Base-by-base conservation (phyloP, 176 grass and related monocot genomes). In the Areca catechu region DNA sequence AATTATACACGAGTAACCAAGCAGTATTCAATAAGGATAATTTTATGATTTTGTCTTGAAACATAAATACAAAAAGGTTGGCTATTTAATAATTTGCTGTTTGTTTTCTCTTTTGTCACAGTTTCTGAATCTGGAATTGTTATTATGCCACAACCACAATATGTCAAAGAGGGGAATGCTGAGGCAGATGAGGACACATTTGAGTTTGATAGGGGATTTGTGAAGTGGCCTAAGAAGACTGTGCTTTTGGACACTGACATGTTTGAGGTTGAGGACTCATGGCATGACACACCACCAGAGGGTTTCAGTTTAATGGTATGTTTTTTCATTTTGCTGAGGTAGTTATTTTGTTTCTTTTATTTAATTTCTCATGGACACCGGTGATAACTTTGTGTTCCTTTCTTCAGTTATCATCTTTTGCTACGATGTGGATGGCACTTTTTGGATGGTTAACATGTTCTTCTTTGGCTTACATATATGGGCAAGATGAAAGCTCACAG, bases 211-310 rank as follows among this genome's bases (percentile, higher is more conserved):
- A 82, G 61, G 58, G 80, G 58, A 69, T 61, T 75, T 62, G 58
- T 79, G 27, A 90, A 90, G 71, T 96, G 92, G 92, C 86, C 86
- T 23, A 73, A 73, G 79, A 96, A 96, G 61, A 56, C 86, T 50
- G 71, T 90, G 54, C 77, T 87, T 69, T 66, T 90, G 18, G 80
- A 90, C 49, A 90, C 92, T 17, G 92, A 96, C 57, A 82, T 84
- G 82, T 88, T 96, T 74, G 83, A 90, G 30, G 86, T 84, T 2
- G 86, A 96, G 50, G 92, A 88, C 65, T 87, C 86, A 23, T 96
- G 86, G 92, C 92, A 96, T 59, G 92, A 96, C 22, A 77, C 65
- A 0, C 80, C 83, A 4, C 86, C 92, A 34, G 86, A 90, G 57
- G 86, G 86, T 69, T 96, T 90, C 69, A 79, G 24, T 76, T 76